These are phyloP conservation scores for Paraglomus occultum DNA, from an alignment of 192 early-diverging fungal species.

Conservation along the genomic window DNA sequence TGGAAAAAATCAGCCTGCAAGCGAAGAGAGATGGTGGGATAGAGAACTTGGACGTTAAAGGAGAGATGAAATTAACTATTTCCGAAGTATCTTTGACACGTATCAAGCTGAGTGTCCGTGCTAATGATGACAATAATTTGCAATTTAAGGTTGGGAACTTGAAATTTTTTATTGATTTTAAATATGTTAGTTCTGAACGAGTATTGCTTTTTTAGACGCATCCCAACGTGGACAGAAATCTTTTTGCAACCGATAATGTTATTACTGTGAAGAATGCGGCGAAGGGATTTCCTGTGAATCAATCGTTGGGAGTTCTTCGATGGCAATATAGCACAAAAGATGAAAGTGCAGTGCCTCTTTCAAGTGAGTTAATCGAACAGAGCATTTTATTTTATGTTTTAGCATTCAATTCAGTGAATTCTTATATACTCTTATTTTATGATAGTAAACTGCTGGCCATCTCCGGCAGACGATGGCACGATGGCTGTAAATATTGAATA, in stretches of 20 bases:
- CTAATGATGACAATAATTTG: constrained; percentile 59
- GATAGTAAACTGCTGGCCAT: constrained; percentile 97
- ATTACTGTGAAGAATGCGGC: constrained; percentile 81
- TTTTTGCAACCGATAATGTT: constrained; percentile 67
- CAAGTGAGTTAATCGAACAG: constrained; percentile 48
- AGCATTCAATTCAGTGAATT: neutral
- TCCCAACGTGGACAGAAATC: constrained; percentile 93
- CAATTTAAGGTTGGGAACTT: constrained; percentile 74
- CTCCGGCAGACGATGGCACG: constrained; percentile 79
- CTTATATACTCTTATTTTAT: neutral
- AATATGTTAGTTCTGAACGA: constrained; percentile 7
- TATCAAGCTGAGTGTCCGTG: constrained; percentile 62
- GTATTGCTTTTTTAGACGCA: constrained; percentile 67
- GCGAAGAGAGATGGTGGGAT: constrained; percentile 90
- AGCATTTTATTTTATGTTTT: neutral
- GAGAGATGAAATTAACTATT: constrained; percentile 81
- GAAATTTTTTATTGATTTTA: neutral
- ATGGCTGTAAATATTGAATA: constrained; percentile 98
- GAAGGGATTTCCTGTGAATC: constrained; percentile 82
- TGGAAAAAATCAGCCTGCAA: constrained; percentile 82
- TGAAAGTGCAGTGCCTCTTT: constrained; percentile 81
- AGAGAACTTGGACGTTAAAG: constrained; percentile 92
- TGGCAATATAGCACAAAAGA: constrained; percentile 85
- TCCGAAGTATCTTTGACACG: constrained; percentile 61
- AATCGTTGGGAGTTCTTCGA: constrained; percentile 81